Conservation (phyloP, 2,329 filamentous ascomycete species). For the Ilyonectria sp. region DNA sequence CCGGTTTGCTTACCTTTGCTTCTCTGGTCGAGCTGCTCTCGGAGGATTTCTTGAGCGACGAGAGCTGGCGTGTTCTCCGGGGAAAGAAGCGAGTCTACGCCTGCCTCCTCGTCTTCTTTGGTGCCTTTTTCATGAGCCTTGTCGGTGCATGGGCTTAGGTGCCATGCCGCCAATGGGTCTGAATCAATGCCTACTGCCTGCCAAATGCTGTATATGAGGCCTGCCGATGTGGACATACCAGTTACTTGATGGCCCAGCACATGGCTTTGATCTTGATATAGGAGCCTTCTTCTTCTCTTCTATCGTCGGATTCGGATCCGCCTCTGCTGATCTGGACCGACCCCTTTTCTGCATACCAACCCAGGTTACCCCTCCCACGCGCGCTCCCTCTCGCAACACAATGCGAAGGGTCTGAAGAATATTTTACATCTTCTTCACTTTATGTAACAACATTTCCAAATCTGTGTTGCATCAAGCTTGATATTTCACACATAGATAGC, state of each 20-base stretch:
- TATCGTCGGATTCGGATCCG: not conserved
- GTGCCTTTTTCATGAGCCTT: constrained; percentile 75
- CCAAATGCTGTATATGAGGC: not conserved
- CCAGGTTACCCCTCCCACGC: not conserved
- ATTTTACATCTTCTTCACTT: not conserved
- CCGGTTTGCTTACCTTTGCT: constrained; percentile 80
- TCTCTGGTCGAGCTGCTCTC: constrained; percentile 80
- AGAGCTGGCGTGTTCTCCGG: constrained; percentile 71
- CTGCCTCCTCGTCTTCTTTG: constrained; percentile 70
- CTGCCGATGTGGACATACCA: not conserved
- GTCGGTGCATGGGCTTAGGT: constrained; percentile 74
- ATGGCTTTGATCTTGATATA: not conserved
- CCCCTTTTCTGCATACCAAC: not conserved
- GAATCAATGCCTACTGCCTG: not conserved
- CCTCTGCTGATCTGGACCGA: not conserved
- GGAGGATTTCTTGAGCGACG: constrained; percentile 78
- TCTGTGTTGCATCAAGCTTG: not conserved
- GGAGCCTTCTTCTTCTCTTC: not conserved
- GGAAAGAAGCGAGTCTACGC: constrained; percentile 69
- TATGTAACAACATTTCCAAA: not conserved
- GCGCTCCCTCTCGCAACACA: not conserved
- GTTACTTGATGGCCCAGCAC: not conserved
- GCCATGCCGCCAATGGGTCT: not conserved
- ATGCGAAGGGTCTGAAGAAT: not conserved
- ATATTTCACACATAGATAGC: not conserved